Percentiles rank a stretch among this genome's conserved stretches.
phyloP scores from a whole-genome alignment of 768 basidiomycete species.

The Cyathus striatus region DNA sequence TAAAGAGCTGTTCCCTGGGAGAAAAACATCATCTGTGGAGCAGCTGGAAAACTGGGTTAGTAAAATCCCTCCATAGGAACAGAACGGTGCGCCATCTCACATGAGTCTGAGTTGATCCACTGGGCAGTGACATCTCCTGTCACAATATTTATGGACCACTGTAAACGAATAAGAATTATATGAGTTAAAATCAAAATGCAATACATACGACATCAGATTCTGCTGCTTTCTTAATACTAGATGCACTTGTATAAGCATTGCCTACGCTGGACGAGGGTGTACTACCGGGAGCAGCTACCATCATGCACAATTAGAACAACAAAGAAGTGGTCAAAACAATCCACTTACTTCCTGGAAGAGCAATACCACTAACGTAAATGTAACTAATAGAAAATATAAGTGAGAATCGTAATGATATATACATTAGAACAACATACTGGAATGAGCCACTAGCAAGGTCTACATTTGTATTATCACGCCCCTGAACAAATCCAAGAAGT shows the following conservation, averaged over 20 bases:
- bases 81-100: constrained; percentile 3
- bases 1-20: background rate
- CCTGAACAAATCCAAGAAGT: constrained; percentile 6
- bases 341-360: background rate
- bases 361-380: background rate
- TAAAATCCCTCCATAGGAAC: background rate
- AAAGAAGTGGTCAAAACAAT: background rate
- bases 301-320: background rate
- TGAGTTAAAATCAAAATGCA: background rate
- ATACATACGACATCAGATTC: constrained; percentile 4
- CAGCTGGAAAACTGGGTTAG: constrained; percentile 1
- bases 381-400: background rate
- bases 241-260: background rate
- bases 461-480: constrained; percentile 5
- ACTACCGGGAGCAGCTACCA: background rate
- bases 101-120: constrained; percentile 6
- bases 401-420: background rate
- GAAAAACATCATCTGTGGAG: constrained; percentile 2
- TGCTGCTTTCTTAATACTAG: background rate
- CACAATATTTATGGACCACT: constrained; percentile 7
- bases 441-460: constrained; percentile 3
- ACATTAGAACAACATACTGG: constrained; percentile 2
- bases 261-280: background rate
- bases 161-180: background rate
- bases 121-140: constrained; percentile 1